phyloP scores from a whole-genome alignment of 2,329 filamentous ascomycete genomes.

The Ascochyta lentis region DNA sequence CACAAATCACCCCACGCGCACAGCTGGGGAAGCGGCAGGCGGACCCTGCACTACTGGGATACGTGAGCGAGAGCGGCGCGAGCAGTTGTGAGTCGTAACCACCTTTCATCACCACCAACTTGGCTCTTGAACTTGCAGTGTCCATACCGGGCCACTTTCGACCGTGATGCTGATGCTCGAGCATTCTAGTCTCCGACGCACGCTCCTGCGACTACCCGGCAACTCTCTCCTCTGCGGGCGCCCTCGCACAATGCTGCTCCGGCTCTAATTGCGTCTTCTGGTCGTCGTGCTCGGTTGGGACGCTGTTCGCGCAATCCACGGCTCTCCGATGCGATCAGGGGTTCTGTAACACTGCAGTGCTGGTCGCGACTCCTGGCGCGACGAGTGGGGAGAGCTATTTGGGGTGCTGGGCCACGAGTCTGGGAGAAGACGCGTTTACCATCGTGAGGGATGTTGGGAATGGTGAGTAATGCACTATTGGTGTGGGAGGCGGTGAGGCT shows the following conservation, averaged over 20 bases:
- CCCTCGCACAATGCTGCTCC: constrained; percentile 33
- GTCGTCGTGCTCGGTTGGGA: constrained; percentile 28
- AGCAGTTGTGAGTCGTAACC: constrained; percentile 23
- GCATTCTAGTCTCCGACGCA: constrained; percentile 23
- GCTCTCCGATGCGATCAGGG: constrained; percentile 32
- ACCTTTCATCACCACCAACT: neutral
- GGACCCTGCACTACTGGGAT: constrained; percentile 32
- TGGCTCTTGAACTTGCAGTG: neutral
- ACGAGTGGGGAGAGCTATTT: constrained; percentile 23
- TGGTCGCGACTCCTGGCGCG: constrained; percentile 29
- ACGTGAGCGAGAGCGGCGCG: constrained; percentile 24
- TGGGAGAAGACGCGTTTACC: constrained; percentile 22
- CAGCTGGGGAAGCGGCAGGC: constrained; percentile 26
- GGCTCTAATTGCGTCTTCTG: constrained; percentile 28
- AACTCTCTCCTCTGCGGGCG: constrained; percentile 27
- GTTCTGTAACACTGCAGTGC: constrained; percentile 33
- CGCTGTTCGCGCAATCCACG: constrained; percentile 26
- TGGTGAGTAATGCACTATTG: constrained; percentile 5
- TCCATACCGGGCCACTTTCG: too few relatives aligned
- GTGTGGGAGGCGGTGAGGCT: neutral
- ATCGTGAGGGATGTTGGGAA: constrained; percentile 16
- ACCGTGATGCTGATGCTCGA: too few relatives aligned
- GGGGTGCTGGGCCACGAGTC: constrained; percentile 33
- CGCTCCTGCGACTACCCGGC: constrained; percentile 35
- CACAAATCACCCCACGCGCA: constrained; percentile 30